Evolutionary conservation across 2,329 filamentous ascomycete genomes (phyloP), one percentile per base, ranked within the genome.

Genomic region (Tolypocladium guangdongense): DNA sequence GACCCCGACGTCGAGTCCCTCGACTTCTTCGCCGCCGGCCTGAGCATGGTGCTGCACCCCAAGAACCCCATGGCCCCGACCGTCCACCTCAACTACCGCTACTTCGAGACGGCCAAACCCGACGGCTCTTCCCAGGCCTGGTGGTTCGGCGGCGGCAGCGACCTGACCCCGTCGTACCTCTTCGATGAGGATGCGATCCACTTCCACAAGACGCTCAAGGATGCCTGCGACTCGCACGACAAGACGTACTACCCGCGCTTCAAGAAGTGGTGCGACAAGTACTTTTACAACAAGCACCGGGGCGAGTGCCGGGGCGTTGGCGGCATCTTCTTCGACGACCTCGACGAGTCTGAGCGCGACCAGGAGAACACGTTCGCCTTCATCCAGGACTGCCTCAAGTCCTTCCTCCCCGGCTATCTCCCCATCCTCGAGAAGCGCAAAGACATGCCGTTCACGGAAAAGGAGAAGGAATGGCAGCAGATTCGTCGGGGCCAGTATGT

Each of bases 221-320:
- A 90, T 47, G 87, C 87, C 20, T 99, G 93, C 72, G 93, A 99
- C 71, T 85, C 86, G 60, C 93, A 99, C 69, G 88, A 96, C 74
- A 88, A 88, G 68, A 80, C 78, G 38, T 99, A 96, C 77, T 99
- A 95, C 69, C 85, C 90, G 14, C 83, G 84, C 52, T 99, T 97
- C 80, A 99, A 99, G 76, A 86, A 87, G 66, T 99, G 93, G 93
- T 99, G 93, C 69, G 93, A 99, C 69, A 84, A 95, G 63, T 99
- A 99, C 75, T 99, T 99, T 73, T 86, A 80, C 75, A 88, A 96
- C 71, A 92, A 91, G 68, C 93, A 99, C 74, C 84, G 93, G 48
- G 81, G 82, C 55, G 93, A 99, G 74, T 78, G 83, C 48, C 86
- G 93, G 49, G 93, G 93, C 54, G 74, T 99, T 36, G 93, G 93